Conservation (phyloP, 2,329 filamentous ascomycete genomes). For the Aspergillus sp. region DNA sequence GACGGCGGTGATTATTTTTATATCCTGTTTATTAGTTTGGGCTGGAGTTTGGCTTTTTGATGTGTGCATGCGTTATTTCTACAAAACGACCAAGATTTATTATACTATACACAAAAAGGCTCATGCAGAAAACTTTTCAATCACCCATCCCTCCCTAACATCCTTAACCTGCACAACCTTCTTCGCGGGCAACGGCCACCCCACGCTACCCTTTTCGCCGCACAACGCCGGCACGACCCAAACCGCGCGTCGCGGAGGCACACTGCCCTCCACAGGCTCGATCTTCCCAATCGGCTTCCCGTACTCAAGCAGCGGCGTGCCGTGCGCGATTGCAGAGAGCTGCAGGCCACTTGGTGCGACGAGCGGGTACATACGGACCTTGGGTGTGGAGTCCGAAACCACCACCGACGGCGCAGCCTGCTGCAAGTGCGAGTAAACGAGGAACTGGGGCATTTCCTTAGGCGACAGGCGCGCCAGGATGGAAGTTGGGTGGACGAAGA, state of each 20-base stretch:
- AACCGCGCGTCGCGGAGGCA: slow-evolving; percentile 57
- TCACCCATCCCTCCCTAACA: slow-evolving; percentile 64
- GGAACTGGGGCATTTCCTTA: slow-evolving; percentile 73
- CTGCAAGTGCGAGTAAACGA: slow-evolving; percentile 82
- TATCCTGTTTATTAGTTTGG: background rate
- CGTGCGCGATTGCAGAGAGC: slow-evolving; percentile 69
- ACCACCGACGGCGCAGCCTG: slow-evolving; percentile 50
- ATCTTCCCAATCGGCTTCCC: slow-evolving; percentile 89
- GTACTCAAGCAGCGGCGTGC: slow-evolving; percentile 73
- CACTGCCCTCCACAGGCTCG: slow-evolving; percentile 37
- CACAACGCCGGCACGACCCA: slow-evolving; percentile 76
- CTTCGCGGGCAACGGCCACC: slow-evolving; percentile 79
- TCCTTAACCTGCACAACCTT: slow-evolving; percentile 76
- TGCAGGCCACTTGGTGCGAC: slow-evolving; percentile 69
- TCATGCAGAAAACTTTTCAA: slow-evolving; percentile 46
- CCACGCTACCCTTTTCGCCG: slow-evolving; percentile 57
- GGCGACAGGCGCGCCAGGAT: slow-evolving; percentile 62
- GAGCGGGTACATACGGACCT: slow-evolving; percentile 80
- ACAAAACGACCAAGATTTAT: too few species aligned
- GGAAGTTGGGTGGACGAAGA: slow-evolving; percentile 83
- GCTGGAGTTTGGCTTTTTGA: slow-evolving; percentile 1
- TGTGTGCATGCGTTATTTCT: background rate
- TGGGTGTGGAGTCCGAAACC: slow-evolving; percentile 49
- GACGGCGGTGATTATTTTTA: slow-evolving; percentile 1
- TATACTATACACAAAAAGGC: slow-evolving; percentile 8